Conservation (phyloP, 2,329 filamentous ascomycete species). For the Eutypa lata region DNA sequence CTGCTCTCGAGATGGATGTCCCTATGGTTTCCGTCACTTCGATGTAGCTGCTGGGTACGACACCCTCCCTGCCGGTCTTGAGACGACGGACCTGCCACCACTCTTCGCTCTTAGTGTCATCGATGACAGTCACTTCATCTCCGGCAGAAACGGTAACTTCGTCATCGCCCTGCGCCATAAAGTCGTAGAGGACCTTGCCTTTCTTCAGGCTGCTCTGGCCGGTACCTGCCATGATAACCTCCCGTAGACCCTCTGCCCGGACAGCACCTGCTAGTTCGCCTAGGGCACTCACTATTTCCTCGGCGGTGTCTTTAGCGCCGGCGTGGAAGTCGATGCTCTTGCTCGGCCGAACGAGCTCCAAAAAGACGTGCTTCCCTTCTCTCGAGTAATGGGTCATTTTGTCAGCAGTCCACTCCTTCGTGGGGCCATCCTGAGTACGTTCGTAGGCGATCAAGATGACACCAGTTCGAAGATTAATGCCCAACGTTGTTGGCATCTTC, state of each 20-base stretch:
- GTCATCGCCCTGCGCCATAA: constrained; percentile 93
- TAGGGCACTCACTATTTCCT: constrained; percentile 84
- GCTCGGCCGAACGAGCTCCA: constrained; percentile 87
- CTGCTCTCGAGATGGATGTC: constrained; percentile 45
- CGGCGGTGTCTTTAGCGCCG: constrained; percentile 92
- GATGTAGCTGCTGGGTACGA: constrained; percentile 94
- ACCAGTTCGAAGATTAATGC: constrained; percentile 87
- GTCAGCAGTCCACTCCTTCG: constrained; percentile 91
- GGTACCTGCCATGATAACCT: constrained; percentile 79
- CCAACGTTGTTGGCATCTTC: constrained; percentile 96
- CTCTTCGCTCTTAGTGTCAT: constrained; percentile 90
- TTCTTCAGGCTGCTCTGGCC: constrained; percentile 69
- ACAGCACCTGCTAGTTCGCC: constrained; percentile 86
- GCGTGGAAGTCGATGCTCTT: constrained; percentile 97
- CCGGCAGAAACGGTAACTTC: constrained; percentile 89
- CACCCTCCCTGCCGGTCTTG: constrained; percentile 91
- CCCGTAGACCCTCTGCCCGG: constrained; percentile 76
- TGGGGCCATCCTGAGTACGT: constrained; percentile 74
- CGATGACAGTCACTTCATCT: constrained; percentile 86
- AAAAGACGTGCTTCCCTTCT: constrained; percentile 95
- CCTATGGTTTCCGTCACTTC: constrained; percentile 73
- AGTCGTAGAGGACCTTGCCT: constrained; percentile 88
- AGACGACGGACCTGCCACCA: constrained; percentile 96
- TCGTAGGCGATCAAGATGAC: constrained; percentile 89
- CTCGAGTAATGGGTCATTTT: constrained; percentile 97